Base-by-base conservation (phyloP, 192 early-diverging fungal species). In the Thamnidium elegans region DNA sequence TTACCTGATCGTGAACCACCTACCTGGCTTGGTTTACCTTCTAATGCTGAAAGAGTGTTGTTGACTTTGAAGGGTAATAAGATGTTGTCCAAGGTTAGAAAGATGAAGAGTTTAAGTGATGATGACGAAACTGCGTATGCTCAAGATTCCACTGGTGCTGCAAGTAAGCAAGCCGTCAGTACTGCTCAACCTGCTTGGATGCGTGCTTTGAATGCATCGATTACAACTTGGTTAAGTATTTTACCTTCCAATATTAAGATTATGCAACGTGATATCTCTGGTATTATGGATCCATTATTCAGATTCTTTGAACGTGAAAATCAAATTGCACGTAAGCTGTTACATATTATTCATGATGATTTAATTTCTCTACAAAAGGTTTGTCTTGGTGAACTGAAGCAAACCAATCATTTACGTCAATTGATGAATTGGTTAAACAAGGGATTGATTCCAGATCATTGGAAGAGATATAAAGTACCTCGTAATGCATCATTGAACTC, bases 1-100 rank as follows among this genome's bases (percentile, higher is more conserved):
- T 68, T 99, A 61, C 93, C 94, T 1, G 95, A 96, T 36, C 83
- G 86, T 66, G 92, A 99, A 76, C 95, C 98, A 20, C 97, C 97
- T 14, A 87, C 91, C 5, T 99, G 98, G 98, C 80, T 99, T 42
- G 94, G 98, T 8, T 83, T 99, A 54, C 96, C 96, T 20, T 67
- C 82, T 5, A 95, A 94, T 67, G 95, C 98, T 13, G 98, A 99
- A 74, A 89, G 84, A 54, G 86, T 98, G 46, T 78, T 98, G 34
- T 83, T 93, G 61, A 87, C 89, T 21, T 80, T 83, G 34, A 92
- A 93, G 75, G 94, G 93, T 88, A 82, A 83, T 23, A 82, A 73
- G 1, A 84, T 95, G 79, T 62, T 98, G n/a, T 73, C 78, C 48
- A 95, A 97, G 59, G 85, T 92, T n/a, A 86, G 89, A 52, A 89